Percentiles rank a stretch among this genome's conserved stretches.
phyloP scores from a whole-genome alignment of 129 eudicot species.

The Kitagawia praeruptora region DNA sequence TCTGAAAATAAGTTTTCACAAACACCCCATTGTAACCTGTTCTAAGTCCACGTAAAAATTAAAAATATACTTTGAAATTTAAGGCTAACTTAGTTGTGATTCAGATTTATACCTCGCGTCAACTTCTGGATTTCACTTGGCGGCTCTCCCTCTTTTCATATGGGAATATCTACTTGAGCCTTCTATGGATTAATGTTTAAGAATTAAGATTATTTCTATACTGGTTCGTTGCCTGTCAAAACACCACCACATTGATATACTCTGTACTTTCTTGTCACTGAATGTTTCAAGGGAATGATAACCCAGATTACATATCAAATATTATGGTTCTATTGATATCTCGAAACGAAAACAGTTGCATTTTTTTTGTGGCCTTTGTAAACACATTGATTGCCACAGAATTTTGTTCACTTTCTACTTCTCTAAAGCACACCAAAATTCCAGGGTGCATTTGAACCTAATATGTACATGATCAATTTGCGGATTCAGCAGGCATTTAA shows the following conservation, averaged over 20 bases:
- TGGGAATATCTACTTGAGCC: too few species aligned
- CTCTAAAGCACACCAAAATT: constrained; percentile 32
- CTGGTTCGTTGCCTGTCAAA: neutral
- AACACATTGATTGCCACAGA: constrained; percentile 6
- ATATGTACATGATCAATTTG: constrained; percentile 26
- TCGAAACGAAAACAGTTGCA: neutral
- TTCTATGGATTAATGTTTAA: too few species aligned
- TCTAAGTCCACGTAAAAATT: too few species aligned
- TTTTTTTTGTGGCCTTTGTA: neutral
- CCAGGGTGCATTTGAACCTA: constrained; percentile 28
- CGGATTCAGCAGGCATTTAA: constrained; percentile 3
- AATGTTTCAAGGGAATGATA: neutral
- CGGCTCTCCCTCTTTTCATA: too few species aligned
- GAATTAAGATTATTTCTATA: too few species aligned
- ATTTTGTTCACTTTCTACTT: constrained; percentile 1
- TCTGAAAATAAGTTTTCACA: too few species aligned
- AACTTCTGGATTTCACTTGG: too few species aligned
- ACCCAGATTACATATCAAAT: neutral
- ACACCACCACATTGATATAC: neutral
- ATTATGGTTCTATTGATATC: neutral
- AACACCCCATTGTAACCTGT: too few species aligned
- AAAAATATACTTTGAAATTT: too few species aligned
- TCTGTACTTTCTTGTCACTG: neutral
- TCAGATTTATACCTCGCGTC: too few species aligned
- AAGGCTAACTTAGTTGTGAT: too few species aligned